Conservation (phyloP, 2,329 filamentous ascomycete species). For the Parastagonospora nodorum region DNA sequence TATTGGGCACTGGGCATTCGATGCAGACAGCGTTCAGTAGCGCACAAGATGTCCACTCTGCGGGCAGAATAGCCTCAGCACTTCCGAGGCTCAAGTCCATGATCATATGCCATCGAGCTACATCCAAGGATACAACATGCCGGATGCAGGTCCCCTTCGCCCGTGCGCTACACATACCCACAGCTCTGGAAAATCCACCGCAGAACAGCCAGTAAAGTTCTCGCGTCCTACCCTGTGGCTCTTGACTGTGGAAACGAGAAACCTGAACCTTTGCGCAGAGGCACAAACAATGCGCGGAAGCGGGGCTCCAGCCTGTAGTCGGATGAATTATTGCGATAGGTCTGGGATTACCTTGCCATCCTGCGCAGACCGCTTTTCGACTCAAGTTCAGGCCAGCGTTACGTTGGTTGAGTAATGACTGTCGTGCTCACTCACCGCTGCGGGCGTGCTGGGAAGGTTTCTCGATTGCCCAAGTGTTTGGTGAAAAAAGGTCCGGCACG, state of each 20-base stretch:
- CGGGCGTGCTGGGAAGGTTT: background rate
- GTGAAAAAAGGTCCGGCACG: background rate
- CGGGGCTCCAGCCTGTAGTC: slow-evolving; percentile 13
- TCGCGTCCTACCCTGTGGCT: slow-evolving; percentile 15
- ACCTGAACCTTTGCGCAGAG: background rate
- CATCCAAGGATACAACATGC: slow-evolving; percentile 5
- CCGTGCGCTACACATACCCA: slow-evolving; percentile 12
- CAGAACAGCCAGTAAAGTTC: slow-evolving; percentile 14
- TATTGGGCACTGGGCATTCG: background rate
- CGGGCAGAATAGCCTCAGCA: background rate
- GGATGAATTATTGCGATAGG: slow-evolving; percentile 19
- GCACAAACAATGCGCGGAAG: slow-evolving; percentile 16
- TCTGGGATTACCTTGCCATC: slow-evolving; percentile 26
- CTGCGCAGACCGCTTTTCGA: slow-evolving; percentile 25
- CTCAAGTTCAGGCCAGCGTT: slow-evolving; percentile 12
- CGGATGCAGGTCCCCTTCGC: slow-evolving; percentile 24
- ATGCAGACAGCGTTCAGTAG: background rate
- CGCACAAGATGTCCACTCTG: background rate
- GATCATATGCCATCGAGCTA: background rate
- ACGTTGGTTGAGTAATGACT: slow-evolving; percentile 9
- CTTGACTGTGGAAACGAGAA: slow-evolving; percentile 4
- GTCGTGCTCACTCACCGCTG: slow-evolving; percentile 26
- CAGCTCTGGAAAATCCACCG: slow-evolving; percentile 4
- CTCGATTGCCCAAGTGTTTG: background rate
- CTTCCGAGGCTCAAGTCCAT: background rate